Evolutionary conservation across 1,139 yeast species (phyloP), one percentile per base, ranked within the genome.

Genomic region (Pichia sp.): DNA sequence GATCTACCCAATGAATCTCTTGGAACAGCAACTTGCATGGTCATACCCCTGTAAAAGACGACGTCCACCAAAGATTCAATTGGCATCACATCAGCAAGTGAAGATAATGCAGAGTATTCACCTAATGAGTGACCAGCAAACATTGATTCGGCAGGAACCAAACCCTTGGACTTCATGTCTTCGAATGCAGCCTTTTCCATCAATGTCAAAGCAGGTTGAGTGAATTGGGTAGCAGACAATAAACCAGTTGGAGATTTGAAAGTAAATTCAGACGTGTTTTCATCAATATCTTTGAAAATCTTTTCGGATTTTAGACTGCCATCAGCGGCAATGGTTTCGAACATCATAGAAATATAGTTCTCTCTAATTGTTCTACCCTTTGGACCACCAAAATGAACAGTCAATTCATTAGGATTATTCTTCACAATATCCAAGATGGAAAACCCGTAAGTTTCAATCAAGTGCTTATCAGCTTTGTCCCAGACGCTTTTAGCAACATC

Each of bases 1-100:
- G 99, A 93, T 76, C 99, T 87, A 52, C 99, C 99, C 52, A 75
- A 71, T 57, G 85, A 81, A 74, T 93, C 99, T 76, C 99, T 85
- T 69, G 98, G 98, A 62, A 93, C 99, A 49, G 99, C 99, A 62
- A 93, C 99, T 80, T 93, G 99, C 99, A 93, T 93, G 50, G 99
- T 93, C 99, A 93, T 93, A 81, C 99, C 99, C 79, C 99, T 85
- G 81, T 93, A 95, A 81, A 93, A 93, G 49, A 93, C 99, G 72
- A 93, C 97, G 72, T 93, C 99, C 56, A 93, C 99, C 66, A 93
- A 80, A 8, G 96, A 87, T 76, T 95, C 99, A 67, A 95, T 92
- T 55, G 99, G 97, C 98, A 93, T 92, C 57, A 95, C 98, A 71
- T 93, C 96, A 56, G 97, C 99, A 69, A 93, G 80, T 29, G 99